Evolutionary conservation across 108 stramenopile species (phyloP).

Genomic region (Nannochloropsis gaditana): DNA sequence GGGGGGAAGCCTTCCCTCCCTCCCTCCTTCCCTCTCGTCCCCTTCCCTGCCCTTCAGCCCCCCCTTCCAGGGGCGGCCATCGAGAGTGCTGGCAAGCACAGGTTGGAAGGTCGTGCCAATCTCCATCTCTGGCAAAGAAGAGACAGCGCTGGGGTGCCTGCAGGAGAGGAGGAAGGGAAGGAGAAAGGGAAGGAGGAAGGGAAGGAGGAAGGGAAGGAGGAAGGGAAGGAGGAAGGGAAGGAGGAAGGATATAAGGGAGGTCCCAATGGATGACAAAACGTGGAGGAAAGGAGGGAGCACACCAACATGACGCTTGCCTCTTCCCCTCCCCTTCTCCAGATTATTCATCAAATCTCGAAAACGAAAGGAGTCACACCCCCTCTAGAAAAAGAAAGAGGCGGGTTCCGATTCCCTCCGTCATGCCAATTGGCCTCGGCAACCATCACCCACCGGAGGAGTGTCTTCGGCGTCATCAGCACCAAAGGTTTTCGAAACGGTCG

Average conservation of each 20-base stretch:
- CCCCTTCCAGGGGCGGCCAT: background rate
- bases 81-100: background rate
- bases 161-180: background rate
- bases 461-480: background rate
- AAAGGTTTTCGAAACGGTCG: background rate
- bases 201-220: constrained; percentile 3
- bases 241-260: background rate
- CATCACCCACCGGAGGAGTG: background rate
- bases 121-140: background rate
- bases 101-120: background rate
- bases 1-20: background rate
- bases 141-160: background rate
- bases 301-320: too few species aligned
- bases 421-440: too few species aligned
- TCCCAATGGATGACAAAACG: too few species aligned
- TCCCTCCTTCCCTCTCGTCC: background rate
- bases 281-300: too few species aligned
- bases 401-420: too few species aligned
- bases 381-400: too few species aligned
- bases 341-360: too few species aligned
- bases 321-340: too few species aligned
- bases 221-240: background rate
- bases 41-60: too few species aligned
- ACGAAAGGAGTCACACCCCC: too few species aligned
- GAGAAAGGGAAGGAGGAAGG: background rate